A percentile compares a stretch with the other conserved stretches of the same genome.
Conservation (phyloP, 2,329 filamentous ascomycete species). For the Microcyclospora tardicrescens region DNA sequence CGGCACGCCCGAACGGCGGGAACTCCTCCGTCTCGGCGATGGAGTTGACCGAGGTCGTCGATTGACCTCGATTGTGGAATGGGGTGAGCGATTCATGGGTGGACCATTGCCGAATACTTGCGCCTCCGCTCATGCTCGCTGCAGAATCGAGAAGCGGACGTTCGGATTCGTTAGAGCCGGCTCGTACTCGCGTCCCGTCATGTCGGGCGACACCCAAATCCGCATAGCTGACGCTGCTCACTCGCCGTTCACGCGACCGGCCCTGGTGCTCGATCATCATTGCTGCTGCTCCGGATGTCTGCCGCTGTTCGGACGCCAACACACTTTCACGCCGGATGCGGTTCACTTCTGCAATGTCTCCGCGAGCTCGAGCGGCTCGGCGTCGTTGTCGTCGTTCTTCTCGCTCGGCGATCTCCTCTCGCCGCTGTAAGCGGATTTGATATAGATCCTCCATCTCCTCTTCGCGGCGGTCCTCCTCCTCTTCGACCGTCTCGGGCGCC, state of each 20-base stretch:
- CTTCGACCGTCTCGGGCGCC: constrained; percentile 64
- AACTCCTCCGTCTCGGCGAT: constrained; percentile 14
- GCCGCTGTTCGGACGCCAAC: constrained; percentile 35
- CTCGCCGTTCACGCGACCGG: constrained; percentile 49
- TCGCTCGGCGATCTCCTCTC: constrained; percentile 62
- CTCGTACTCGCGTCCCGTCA: constrained; percentile 62
- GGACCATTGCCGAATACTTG: constrained; percentile 17
- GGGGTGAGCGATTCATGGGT: constrained; percentile 17
- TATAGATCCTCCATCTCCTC: constrained; percentile 89
- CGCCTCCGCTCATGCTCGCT: constrained; percentile 43
- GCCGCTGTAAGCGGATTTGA: constrained; percentile 68
- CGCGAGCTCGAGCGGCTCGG: constrained; percentile 57
- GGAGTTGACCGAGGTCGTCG: constrained; percentile 29
- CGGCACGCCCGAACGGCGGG: constrained; percentile 20
- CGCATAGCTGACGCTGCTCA: constrained; percentile 64
- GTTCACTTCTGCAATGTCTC: constrained; percentile 57
- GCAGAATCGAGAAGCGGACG: constrained; percentile 59
- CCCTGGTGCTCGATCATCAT: constrained; percentile 48
- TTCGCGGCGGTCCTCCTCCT: constrained; percentile 66
- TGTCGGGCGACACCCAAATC: constrained; percentile 64
- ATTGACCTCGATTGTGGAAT: constrained; percentile 33
- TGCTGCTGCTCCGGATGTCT: constrained; percentile 25
- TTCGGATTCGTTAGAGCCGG: constrained; percentile 55
- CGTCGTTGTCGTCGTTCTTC: constrained; percentile 60
- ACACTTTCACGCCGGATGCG: constrained; percentile 46